phyloP scores from a whole-genome alignment of 257 asterid species.

The Buddleja alternifolia region DNA sequence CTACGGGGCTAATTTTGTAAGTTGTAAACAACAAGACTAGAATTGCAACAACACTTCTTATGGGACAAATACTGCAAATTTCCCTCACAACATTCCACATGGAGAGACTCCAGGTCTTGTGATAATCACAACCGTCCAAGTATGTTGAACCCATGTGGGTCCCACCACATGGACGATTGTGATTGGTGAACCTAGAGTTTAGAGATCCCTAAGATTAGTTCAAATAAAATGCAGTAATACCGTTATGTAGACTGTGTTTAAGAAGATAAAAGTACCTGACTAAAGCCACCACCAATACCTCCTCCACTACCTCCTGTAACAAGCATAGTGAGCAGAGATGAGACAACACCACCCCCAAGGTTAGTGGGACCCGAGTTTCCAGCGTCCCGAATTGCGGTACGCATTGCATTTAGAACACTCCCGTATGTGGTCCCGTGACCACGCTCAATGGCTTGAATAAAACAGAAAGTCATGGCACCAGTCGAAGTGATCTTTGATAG shows the following conservation, averaged over 20 bases:
- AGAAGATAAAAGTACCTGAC: conserved; percentile 59
- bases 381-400: conserved; percentile 70
- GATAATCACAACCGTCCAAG: too few relatives aligned
- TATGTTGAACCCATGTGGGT: too few relatives aligned
- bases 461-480: conserved; percentile 97
- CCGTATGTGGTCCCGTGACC: conserved; percentile 90
- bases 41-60: too few relatives aligned
- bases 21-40: too few relatives aligned
- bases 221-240: too few relatives aligned
- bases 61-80: too few relatives aligned
- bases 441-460: conserved; percentile 95
- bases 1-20: too few relatives aligned
- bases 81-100: too few relatives aligned
- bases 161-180: too few relatives aligned
- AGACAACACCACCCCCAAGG: conserved; percentile 73
- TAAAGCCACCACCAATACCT: conserved; percentile 70
- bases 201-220: too few relatives aligned
- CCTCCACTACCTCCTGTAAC: conserved; percentile 75
- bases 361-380: conserved; percentile 55
- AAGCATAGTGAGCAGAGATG: conserved; percentile 83
- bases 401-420: conserved; percentile 76
- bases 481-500: conserved; percentile 91
- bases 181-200: too few relatives aligned
- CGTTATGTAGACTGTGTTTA: background rate
- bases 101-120: too few relatives aligned